These are phyloP conservation scores for Gracilariopsis chorda DNA, from an alignment of 23 red algal species.

Conservation along the genomic window DNA sequence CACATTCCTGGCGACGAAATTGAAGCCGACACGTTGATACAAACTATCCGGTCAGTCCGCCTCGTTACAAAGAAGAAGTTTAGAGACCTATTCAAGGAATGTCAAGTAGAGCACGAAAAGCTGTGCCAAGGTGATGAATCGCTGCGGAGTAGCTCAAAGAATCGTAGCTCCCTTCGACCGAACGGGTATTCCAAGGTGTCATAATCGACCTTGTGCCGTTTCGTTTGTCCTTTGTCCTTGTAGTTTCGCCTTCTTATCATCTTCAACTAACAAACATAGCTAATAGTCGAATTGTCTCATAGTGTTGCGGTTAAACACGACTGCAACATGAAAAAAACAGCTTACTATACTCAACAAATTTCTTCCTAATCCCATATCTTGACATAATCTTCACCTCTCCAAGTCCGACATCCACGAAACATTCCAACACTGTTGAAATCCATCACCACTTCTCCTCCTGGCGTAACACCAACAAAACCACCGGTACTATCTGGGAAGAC, in stretches of 20 bases:
- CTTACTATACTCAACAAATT: background rate
- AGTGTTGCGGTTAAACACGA: too few species aligned
- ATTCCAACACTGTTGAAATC: constrained; percentile 50
- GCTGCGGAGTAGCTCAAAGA: background rate
- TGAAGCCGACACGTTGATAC: constrained; percentile 61
- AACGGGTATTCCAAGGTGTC: background rate
- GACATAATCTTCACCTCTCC: constrained; percentile 24
- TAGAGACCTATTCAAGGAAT: constrained; percentile 63
- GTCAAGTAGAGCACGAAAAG: constrained; percentile 28
- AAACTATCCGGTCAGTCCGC: constrained; percentile 68
- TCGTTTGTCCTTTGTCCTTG: too few species aligned
- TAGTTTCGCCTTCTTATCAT: too few species aligned
- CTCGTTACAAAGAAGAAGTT: constrained; percentile 64
- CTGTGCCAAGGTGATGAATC: background rate
- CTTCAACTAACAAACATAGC: too few species aligned
- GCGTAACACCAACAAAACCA: constrained; percentile 51
- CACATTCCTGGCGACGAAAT: constrained; percentile 87
- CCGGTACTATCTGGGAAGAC: constrained; percentile 48
- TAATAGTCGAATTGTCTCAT: too few species aligned
- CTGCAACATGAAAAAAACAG: too few species aligned
- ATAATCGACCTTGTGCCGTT: too few species aligned
- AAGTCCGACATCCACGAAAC: constrained; percentile 49
- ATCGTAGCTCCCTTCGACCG: background rate
- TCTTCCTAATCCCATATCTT: constrained; percentile 56
- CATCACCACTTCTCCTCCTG: constrained; percentile 45